Evolutionary conservation across 2,329 filamentous ascomycete species (phyloP), one percentile per base, ranked within the genome.

Genomic region (Ascochyta rabiei): DNA sequence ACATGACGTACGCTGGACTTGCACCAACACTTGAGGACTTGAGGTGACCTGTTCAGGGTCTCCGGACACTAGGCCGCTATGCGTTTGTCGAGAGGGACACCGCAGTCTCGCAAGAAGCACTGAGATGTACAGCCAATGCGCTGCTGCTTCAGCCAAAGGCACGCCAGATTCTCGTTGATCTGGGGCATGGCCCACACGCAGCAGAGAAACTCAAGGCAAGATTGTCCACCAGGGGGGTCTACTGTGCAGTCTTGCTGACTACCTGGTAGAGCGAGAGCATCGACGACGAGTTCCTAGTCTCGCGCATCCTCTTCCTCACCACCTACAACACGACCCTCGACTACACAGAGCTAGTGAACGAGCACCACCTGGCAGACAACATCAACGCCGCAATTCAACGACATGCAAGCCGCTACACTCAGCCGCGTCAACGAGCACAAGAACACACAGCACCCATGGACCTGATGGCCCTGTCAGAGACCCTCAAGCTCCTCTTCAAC

Each of bases 401-500:
- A 4, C 93, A 97, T 76, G 66, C 73, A 15, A 68, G 68, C 24
- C 67, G 64, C 12, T 84, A 83, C 59, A 78, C 78, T 4, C 77
- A 77, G 48, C 48, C 59, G 2, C 60, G 61, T 13, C 63, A 61
- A 21, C 52, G 51, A 19, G 62, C 63, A 3, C 68, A 67, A 37
- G 66, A 73, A 42, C 59, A 66, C 19, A 63, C 66, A 5, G 77
- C 84, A 37, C 82, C 84, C 0, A 89, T 93, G 82, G 86, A 89
- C 60, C 86, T 89, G 54, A 86, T 93, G 85, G 91, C 93, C 0
- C 81, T 98, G 33, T 82, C 82, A 8, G 93, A 98, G 74, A 93
- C 89, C 0, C 79, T 95, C 44, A 97, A 96, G 69, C 81, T 98
- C 35, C 77, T 96, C 46, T 98, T 96, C 81, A 97, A 97, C 74